Evolutionary conservation across 805 yeast species (phyloP).

Genomic region (Barnettozyma sp.): DNA sequence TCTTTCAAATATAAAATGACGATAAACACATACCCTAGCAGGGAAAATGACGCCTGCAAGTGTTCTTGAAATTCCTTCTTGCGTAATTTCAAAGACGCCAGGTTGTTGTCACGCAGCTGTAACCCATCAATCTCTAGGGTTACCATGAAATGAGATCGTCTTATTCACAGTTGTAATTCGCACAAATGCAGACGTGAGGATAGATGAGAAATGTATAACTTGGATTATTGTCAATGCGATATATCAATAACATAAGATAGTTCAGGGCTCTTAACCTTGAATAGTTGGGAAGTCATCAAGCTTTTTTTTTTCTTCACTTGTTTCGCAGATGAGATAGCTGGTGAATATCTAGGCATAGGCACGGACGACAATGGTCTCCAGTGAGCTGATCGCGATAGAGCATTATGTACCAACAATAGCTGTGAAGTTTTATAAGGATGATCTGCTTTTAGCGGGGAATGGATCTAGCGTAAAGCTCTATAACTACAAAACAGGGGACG

Average conservation of each 20-base stretch:
- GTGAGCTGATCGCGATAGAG: constrained; percentile 5
- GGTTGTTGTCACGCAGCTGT: constrained; percentile 14
- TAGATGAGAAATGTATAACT: too few species aligned
- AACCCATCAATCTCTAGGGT: constrained; percentile 6
- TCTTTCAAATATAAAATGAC: constrained; percentile 20
- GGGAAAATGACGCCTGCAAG: constrained; percentile 12
- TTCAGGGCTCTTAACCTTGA: too few species aligned
- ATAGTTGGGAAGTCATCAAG: too few species aligned
- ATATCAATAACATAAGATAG: neutral
- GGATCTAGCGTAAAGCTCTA: constrained; percentile 63
- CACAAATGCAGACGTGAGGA: too few species aligned
- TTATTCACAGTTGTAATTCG: too few species aligned
- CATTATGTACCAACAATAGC: constrained; percentile 72
- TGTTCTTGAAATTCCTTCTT: constrained; percentile 16
- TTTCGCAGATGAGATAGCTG: too few species aligned
- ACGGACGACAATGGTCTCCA: neutral
- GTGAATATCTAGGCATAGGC: too few species aligned
- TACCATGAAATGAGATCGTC: too few species aligned
- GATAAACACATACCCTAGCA: constrained; percentile 20
- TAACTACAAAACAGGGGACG: constrained; percentile 33
- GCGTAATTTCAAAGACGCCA: constrained; percentile 16
- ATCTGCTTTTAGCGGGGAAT: constrained; percentile 51
- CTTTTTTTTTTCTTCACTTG: too few species aligned
- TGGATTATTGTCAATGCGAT: neutral
- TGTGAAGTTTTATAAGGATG: constrained; percentile 35